These are phyloP conservation scores for Trichoderma semiorbis DNA, from an alignment of 2,329 filamentous ascomycete genomes.

Conservation along the genomic window DNA sequence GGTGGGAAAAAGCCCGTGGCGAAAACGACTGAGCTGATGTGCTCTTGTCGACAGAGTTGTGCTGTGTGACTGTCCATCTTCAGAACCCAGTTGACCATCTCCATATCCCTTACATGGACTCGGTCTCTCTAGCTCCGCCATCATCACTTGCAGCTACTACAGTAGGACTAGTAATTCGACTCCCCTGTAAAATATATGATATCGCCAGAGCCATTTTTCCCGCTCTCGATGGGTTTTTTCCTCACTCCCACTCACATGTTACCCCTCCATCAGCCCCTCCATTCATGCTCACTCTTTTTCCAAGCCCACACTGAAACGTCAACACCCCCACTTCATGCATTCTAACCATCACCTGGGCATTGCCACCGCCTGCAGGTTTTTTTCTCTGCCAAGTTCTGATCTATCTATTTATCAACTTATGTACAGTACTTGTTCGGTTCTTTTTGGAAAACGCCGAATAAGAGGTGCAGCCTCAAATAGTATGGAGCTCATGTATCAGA, in stretches of 20 bases:
- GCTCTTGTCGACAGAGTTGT: not conserved
- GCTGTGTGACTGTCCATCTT: not conserved
- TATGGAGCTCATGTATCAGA: not conserved
- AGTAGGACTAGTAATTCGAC: not conserved
- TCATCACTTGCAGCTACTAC: not conserved
- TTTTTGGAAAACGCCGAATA: not conserved
- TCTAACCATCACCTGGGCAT: conserved; percentile 10
- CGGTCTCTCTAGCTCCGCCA: not conserved
- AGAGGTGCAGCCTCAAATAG: not conserved
- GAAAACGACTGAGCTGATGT: not conserved
- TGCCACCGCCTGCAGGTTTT: conserved; percentile 19
- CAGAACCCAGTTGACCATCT: not conserved
- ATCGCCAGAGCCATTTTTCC: conserved; percentile 1
- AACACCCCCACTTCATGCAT: conserved; percentile 28
- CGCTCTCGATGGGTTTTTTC: not conserved
- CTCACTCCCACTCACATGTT: not conserved
- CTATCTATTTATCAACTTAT: not conserved
- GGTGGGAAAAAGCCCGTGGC: not conserved
- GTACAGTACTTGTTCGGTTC: not conserved
- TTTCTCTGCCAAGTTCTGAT: not conserved
- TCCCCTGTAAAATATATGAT: not conserved
- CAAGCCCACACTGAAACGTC: conserved; percentile 26
- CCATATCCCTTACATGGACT: not conserved
- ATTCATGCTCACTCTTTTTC: not conserved
- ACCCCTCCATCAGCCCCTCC: conserved; percentile 19